These are phyloP conservation scores for Colletotrichum godetiae DNA, from an alignment of 2,329 filamentous ascomycete genomes.

Conservation along the genomic window DNA sequence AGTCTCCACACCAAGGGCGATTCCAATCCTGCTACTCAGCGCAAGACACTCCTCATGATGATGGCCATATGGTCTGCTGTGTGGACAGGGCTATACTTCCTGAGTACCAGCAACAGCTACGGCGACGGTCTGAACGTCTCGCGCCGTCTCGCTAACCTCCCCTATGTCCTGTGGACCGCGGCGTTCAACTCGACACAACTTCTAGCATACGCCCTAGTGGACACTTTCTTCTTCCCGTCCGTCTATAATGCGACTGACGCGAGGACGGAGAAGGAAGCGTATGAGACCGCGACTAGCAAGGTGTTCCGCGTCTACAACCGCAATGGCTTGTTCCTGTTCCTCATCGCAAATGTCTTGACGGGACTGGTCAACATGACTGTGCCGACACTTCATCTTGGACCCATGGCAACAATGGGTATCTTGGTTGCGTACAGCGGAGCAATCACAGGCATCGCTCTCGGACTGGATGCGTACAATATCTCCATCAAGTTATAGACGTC, in stretches of 20 bases:
- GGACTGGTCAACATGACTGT: slow-evolving; percentile 90
- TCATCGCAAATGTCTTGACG: slow-evolving; percentile 89
- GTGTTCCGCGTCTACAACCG: slow-evolving; percentile 88
- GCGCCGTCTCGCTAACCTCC: slow-evolving; percentile 89
- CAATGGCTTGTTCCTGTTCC: slow-evolving; percentile 87
- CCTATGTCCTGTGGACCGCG: slow-evolving; percentile 93
- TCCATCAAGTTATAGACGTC: slow-evolving; percentile 74
- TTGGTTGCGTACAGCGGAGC: slow-evolving; percentile 77
- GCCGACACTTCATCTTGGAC: slow-evolving; percentile 79
- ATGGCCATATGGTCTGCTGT: slow-evolving; percentile 72
- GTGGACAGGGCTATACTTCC: slow-evolving; percentile 78
- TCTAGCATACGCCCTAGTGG: slow-evolving; percentile 80
- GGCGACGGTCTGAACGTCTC: slow-evolving; percentile 84
- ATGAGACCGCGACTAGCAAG: slow-evolving; percentile 78
- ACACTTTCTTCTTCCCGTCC: slow-evolving; percentile 81
- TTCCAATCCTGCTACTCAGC: slow-evolving; percentile 57
- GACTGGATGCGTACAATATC: slow-evolving; percentile 72
- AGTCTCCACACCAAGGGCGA: slow-evolving; percentile 56
- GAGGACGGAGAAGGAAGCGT: slow-evolving; percentile 71
- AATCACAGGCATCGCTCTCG: slow-evolving; percentile 75
- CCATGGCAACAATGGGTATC: slow-evolving; percentile 76
- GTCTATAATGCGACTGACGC: slow-evolving; percentile 69
- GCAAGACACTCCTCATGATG: slow-evolving; percentile 69
- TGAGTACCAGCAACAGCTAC: slow-evolving; percentile 75
- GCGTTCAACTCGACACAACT: slow-evolving; percentile 91